Percentiles rank a stretch among this genome's conserved stretches.
Conservation (phyloP, 108 stramenopile genomes). For the Nitzschia sp. region DNA sequence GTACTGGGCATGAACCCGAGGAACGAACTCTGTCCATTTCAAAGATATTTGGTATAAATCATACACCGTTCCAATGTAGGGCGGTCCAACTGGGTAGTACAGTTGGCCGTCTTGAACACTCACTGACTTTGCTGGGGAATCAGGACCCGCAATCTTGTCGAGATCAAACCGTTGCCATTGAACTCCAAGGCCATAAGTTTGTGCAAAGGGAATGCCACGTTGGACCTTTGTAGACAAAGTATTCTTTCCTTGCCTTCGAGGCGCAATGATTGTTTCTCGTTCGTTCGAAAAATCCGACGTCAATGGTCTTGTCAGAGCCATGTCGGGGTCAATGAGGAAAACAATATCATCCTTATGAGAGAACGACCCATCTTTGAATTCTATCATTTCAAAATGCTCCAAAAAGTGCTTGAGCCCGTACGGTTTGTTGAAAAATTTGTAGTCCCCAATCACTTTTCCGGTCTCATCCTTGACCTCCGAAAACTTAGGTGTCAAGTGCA, state of each 20-base stretch:
- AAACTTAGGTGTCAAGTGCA: constrained; percentile 83
- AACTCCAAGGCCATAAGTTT: constrained; percentile 87
- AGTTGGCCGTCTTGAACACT: constrained; percentile 42
- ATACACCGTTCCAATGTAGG: constrained; percentile 77
- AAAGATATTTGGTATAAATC: constrained; percentile 78
- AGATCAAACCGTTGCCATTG: constrained; percentile 78
- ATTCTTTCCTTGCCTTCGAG: not conserved
- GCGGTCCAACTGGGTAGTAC: constrained; percentile 85
- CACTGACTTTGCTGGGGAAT: constrained; percentile 48
- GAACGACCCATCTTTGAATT: constrained; percentile 12
- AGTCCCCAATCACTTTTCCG: constrained; percentile 53
- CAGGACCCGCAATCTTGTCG: constrained; percentile 56
- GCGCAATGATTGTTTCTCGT: constrained; percentile 3
- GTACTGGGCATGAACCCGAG: constrained; percentile 34
- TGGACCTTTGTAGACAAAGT: constrained; percentile 29
- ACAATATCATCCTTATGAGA: constrained; percentile 62
- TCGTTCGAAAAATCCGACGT: constrained; percentile 56
- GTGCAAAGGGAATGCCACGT: constrained; percentile 83
- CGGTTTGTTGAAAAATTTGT: constrained; percentile 91
- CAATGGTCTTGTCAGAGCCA: constrained; percentile 83
- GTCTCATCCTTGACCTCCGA: constrained; percentile 49
- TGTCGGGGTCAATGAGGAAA: constrained; percentile 93
- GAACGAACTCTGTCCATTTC: constrained; percentile 61
- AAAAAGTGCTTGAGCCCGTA: constrained; percentile 74
- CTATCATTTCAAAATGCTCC: constrained; percentile 45